Conservation (phyloP, 2,329 filamentous ascomycete species). For the Microsporum audouinii region DNA sequence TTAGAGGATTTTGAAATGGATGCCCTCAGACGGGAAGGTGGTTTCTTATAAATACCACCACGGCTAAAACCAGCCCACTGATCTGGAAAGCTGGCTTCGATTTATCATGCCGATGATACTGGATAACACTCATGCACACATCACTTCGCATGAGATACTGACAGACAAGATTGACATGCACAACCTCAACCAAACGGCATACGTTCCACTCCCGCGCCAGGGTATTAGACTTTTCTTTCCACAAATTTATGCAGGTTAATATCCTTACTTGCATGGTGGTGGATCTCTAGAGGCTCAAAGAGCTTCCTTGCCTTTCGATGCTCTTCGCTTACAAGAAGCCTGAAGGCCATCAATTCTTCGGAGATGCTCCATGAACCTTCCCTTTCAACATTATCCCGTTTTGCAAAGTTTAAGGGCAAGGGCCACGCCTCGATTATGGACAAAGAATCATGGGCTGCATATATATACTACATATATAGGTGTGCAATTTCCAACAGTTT, state of each 20-base stretch:
- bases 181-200: neutral
- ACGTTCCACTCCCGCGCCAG: neutral
- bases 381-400: neutral
- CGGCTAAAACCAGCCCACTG: neutral
- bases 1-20: neutral
- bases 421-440: neutral
- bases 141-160: neutral
- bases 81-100: neutral
- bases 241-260: neutral
- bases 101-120: neutral
- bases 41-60: neutral
- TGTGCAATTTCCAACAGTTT: neutral
- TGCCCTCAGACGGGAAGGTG: neutral
- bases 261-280: neutral
- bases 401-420: neutral
- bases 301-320: neutral
- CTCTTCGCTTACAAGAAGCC: neutral
- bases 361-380: neutral
- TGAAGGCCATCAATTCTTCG: neutral
- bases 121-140: neutral
- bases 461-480: neutral
- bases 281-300: neutral
- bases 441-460: no score
- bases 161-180: neutral
- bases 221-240: neutral